Evolutionary conservation across 2,329 filamentous ascomycete genomes (phyloP).

Genomic region (Aspergillus texensis): DNA sequence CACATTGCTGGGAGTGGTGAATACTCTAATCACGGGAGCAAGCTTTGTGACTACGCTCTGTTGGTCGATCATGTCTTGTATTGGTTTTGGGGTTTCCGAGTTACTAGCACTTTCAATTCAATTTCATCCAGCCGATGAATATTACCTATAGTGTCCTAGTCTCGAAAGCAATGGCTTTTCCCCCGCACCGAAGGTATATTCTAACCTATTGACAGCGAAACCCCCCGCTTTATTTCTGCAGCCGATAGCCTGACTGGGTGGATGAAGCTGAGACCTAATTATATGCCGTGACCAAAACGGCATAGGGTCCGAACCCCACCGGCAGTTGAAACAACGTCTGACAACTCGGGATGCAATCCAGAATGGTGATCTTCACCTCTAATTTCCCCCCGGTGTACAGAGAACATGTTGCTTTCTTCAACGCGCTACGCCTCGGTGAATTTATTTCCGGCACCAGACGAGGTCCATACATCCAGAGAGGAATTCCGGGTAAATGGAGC

Average conservation of each 20-base stretch:
- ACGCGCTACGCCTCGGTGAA: background rate
- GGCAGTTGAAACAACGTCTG: slow-evolving; percentile 1
- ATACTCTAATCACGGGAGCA: background rate
- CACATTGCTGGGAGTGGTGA: background rate
- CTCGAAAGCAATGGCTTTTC: background rate
- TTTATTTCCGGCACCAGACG: background rate
- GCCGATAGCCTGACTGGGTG: background rate
- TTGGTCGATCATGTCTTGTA: background rate
- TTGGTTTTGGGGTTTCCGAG: background rate
- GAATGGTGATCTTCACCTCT: slow-evolving; percentile 1
- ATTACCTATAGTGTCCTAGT: background rate
- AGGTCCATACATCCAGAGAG: background rate
- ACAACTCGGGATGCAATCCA: background rate
- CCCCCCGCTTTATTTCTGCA: background rate
- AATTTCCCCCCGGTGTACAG: background rate
- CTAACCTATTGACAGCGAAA: background rate
- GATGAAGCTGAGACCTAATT: background rate
- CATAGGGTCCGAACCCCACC: slow-evolving; percentile 4
- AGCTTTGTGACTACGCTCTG: background rate
- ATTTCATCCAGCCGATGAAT: background rate
- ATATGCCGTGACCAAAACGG: slow-evolving; percentile 13
- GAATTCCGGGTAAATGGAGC: background rate
- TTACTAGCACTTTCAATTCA: background rate
- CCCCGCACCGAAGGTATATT: background rate
- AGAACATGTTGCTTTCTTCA: background rate